Base-by-base conservation (phyloP, 1,284 basidiomycete genomes). In the Sanghuangporus weigelae region DNA sequence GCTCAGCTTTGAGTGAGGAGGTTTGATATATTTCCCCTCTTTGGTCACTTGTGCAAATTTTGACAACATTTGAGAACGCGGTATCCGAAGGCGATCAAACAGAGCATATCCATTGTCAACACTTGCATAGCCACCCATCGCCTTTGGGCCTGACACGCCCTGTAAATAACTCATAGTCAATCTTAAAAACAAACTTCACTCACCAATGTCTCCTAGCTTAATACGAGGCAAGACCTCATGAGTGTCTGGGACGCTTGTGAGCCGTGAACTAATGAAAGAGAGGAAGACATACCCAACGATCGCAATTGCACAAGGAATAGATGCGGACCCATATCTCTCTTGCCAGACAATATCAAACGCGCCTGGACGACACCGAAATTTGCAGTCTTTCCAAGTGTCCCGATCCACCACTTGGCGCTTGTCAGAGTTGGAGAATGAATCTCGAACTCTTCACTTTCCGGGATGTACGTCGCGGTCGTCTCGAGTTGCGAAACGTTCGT, bases 401-500 rank as follows among this genome's bases (percentile, higher is more conserved):
- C 92, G 64, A 90, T 83, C 92, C 92, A 94, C 91, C 92, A 94
- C 72, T 94, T 94, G 61, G 81, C 85, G 59, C 87, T 87, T 1
- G 89, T 91, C 53, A 92, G 70, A 0, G 87, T 88, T 0, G 92
- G 91, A 0, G 89, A 89, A 72, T 93, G 80, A 40, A 94, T 84
- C 61, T 90, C 84, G 67, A 93, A 93, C 69, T 90, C 85, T 64
- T 83, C 76, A 0, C 82, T 84, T n/a, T 81, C 79, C 0, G 84
- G 81, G 39, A 90, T 76, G 73, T 86, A 94, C 0, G 87, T 92
- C 5, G 90, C 89, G 0, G 87, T 92, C 0, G 92, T 93, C 74
- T 94, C 92, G 35, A 94, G 77, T 3, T 78, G 73, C 7, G 79
- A 73, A 1, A 92, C 86, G 68, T 90, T 89, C 0, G 86, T 86